Evolutionary conservation across 1,139 yeast genomes (phyloP).

Genomic region (Suhomyces bribrorum): DNA sequence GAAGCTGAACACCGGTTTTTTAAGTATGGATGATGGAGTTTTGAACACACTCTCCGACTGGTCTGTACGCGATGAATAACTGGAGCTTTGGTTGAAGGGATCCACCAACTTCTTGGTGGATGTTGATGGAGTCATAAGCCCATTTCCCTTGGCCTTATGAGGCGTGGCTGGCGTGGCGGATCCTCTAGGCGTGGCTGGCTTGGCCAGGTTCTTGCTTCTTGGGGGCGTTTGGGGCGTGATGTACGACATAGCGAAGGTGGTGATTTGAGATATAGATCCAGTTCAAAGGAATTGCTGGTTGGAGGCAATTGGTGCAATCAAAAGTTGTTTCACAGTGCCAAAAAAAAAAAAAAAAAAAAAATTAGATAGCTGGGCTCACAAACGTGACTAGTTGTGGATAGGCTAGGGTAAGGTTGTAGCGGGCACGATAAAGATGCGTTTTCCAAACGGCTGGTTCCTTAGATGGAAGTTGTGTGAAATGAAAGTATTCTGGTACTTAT

Average conservation of each 20-base stretch:
- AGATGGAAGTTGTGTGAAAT: too few relatives aligned
- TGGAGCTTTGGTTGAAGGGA: conserved; percentile 5
- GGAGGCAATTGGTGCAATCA: too few relatives aligned
- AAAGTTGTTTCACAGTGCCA: too few relatives aligned
- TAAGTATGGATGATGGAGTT: conserved; percentile 16
- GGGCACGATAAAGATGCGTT: too few relatives aligned
- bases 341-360: too few relatives aligned
- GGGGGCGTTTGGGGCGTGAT: conserved; percentile 14
- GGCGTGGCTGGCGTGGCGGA: conserved; percentile 10
- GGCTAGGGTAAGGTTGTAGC: too few relatives aligned
- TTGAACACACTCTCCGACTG: conserved; percentile 11
- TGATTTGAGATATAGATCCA: background rate
- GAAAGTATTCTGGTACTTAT: conserved; percentile 1
- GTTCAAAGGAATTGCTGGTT: too few relatives aligned
- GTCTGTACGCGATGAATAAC: background rate
- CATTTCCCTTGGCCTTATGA: conserved; percentile 3
- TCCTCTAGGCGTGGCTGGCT: conserved; percentile 7
- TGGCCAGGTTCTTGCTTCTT: conserved; percentile 4
- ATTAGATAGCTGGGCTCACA: too few relatives aligned
- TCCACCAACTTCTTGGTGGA: conserved; percentile 12
- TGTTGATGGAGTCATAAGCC: conserved; percentile 16
- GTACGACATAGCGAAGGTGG: conserved; percentile 2
- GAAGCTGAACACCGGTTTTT: conserved; percentile 10
- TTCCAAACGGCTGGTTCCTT: too few relatives aligned
- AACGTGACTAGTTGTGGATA: too few relatives aligned